Evolutionary conservation across 129 eudicot species (phyloP), one percentile per base, ranked within the genome.

Genomic region (Lactuca saligna): DNA sequence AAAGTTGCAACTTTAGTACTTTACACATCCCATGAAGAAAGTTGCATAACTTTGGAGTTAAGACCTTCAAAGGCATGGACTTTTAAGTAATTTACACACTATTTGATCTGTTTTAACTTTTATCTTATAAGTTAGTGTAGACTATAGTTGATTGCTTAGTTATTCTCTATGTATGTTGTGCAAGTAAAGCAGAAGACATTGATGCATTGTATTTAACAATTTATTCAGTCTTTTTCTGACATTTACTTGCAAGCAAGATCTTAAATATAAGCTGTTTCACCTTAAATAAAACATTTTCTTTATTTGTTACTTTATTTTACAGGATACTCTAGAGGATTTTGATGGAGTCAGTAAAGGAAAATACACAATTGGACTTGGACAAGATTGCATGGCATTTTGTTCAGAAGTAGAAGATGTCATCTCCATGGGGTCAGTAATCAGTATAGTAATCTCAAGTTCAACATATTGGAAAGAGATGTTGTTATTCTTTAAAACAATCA

Each of bases 341-440:
- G 89, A 90, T 83, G 91, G 97, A 54, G 97, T 81, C 38, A 87
- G 97, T 49, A 91, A 87, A 75, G 97, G 97, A 70, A 91, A 91
- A 71, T 91, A 91, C 81, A 91, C 97, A 46, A 87, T 91, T 71
- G 97, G 97, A 51, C 91, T 91, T 56, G 97, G 97, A 56, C 97
- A 91, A 72, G 95, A 91, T 73, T 87, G 97, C 85, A 91, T 91
- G 97, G 95, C 83, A 46, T 91, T 87, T 77, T 91, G 97, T 71
- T 78, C 89, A 3, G 97, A 91, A 74, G 97, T 91, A 20, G 97
- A 91, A 91, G 97, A 91, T 74, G 95, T 91, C 65, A 91, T 91
- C 78, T 91, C 97, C 44, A 91, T 91, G 97, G 86, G 97, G 97
- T 91, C 55, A 38, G 53, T 31, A 58, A 1, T 38, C 8, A 38